phyloP scores from a whole-genome alignment of 345 rosid genomes.

The Luvunga scandens region DNA sequence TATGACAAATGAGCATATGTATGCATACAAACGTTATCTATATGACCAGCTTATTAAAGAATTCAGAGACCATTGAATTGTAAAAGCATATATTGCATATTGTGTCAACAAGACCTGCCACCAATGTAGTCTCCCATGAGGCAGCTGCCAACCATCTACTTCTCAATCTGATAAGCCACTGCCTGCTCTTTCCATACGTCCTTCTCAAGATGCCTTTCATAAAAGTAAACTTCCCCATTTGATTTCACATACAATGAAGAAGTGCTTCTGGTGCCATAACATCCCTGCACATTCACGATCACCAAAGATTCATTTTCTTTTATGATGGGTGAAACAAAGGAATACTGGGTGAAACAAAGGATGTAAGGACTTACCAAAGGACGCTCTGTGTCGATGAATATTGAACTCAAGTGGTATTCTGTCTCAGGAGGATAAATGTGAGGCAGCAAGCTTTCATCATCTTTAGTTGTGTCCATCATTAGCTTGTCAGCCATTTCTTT shows the following conservation, averaged over 20 bases:
- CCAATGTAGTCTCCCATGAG: not conserved
- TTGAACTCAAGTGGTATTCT: conserved; percentile 55
- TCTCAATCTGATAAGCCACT: conserved; percentile 27
- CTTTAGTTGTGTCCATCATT: conserved; percentile 60
- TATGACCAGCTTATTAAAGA: too few relatives aligned
- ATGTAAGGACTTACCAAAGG: conserved; percentile 32
- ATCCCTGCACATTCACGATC: conserved; percentile 38
- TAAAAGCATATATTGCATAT: not conserved
- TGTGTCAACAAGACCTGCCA: not conserved
- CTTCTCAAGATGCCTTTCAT: conserved; percentile 52
- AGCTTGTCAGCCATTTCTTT: conserved; percentile 49
- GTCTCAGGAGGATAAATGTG: conserved; percentile 33
- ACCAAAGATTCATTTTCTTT: not conserved
- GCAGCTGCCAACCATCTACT: conserved; percentile 2
- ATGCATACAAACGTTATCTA: too few relatives aligned
- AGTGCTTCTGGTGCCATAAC: conserved; percentile 73
- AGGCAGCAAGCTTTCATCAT: conserved; percentile 40
- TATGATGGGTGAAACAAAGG: too few relatives aligned
- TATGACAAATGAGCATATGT: too few relatives aligned
- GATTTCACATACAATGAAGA: conserved; percentile 47
- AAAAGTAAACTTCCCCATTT: conserved; percentile 45
- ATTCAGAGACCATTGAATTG: not conserved
- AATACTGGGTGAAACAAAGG: too few relatives aligned
- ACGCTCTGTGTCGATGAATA: conserved; percentile 44
- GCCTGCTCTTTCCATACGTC: conserved; percentile 53